These are phyloP conservation scores for Scleroderma bovista DNA, from an alignment of 768 basidiomycete species.

Conservation along the genomic window DNA sequence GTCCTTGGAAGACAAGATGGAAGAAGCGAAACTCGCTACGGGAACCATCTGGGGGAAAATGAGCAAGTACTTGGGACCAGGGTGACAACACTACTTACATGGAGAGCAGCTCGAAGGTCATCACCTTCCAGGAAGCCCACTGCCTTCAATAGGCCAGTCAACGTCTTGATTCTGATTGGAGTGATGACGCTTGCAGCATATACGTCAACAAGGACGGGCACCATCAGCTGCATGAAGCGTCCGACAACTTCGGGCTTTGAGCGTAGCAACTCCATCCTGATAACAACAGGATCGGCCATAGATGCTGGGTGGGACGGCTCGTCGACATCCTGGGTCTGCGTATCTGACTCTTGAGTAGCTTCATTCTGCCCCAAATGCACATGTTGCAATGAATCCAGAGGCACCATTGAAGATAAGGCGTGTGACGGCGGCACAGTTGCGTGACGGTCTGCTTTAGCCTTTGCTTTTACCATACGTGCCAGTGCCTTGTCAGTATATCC, in stretches of 20 bases:
- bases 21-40: constrained; percentile 91
- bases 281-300: constrained; percentile 32
- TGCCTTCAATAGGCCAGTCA: constrained; percentile 85
- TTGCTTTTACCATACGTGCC: constrained; percentile 69
- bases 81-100: constrained; percentile 43
- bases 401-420: constrained; percentile 20
- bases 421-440: constrained; percentile 31
- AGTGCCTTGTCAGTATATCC: constrained; percentile 85
- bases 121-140: constrained; percentile 82
- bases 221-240: constrained; percentile 81
- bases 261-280: constrained; percentile 72
- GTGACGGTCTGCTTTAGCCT: constrained; percentile 75
- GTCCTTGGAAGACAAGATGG: constrained; percentile 89
- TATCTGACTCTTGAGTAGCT: constrained; percentile 27
- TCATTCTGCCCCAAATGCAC: constrained; percentile 13
- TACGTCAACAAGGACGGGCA: constrained; percentile 96
- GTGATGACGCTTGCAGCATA: constrained; percentile 95
- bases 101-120: constrained; percentile 69
- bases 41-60: constrained; percentile 67
- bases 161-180: constrained; percentile 81
- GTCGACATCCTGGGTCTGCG: constrained; percentile 39
- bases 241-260: constrained; percentile 71
- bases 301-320: constrained; percentile 30
- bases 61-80: constrained; percentile 1
- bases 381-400: constrained; percentile 16